Conservation (phyloP, 495 filamentous ascomycete genomes). For the Endocarpon pusillum region DNA sequence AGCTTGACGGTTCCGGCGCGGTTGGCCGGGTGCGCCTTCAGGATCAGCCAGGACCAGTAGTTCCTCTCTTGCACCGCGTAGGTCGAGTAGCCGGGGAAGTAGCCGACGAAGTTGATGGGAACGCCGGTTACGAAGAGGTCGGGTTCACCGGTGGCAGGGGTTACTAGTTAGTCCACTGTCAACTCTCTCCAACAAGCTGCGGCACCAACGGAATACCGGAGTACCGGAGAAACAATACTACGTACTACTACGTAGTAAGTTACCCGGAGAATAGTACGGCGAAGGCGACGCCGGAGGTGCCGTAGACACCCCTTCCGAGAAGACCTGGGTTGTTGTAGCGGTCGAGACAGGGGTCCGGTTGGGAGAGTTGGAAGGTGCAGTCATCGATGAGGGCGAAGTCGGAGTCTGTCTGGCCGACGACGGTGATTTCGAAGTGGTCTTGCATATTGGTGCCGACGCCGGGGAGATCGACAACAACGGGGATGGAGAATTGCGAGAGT, state of each 20-base stretch:
- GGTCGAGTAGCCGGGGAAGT: conserved; percentile 22
- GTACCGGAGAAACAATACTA: neutral
- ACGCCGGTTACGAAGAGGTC: conserved; percentile 38
- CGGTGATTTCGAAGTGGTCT: conserved; percentile 40
- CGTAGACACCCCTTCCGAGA: conserved; percentile 30
- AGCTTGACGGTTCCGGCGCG: conserved; percentile 34
- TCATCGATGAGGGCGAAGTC: conserved; percentile 25
- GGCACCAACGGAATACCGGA: no score
- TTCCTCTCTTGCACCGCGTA: conserved; percentile 13
- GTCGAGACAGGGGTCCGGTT: conserved; percentile 31
- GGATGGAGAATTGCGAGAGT: conserved; percentile 29
- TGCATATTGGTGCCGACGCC: conserved; percentile 52
- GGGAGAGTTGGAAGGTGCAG: conserved; percentile 29
- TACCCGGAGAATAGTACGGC: conserved; percentile 21
- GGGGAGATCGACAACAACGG: conserved; percentile 34
- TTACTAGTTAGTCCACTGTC: conserved; percentile 14
- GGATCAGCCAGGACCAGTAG: conserved; percentile 29
- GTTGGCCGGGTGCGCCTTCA: conserved; percentile 34
- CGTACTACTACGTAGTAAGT: no score
- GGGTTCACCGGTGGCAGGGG: conserved; percentile 19
- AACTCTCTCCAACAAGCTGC: neutral
- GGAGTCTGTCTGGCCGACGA: conserved; percentile 25
- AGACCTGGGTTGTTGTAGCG: conserved; percentile 22
- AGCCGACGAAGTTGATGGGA: conserved; percentile 34
- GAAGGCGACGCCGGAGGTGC: conserved; percentile 27